Base-by-base conservation (phyloP, 371 early-diverging fungal genomes). In the Mucor velutinosus region DNA sequence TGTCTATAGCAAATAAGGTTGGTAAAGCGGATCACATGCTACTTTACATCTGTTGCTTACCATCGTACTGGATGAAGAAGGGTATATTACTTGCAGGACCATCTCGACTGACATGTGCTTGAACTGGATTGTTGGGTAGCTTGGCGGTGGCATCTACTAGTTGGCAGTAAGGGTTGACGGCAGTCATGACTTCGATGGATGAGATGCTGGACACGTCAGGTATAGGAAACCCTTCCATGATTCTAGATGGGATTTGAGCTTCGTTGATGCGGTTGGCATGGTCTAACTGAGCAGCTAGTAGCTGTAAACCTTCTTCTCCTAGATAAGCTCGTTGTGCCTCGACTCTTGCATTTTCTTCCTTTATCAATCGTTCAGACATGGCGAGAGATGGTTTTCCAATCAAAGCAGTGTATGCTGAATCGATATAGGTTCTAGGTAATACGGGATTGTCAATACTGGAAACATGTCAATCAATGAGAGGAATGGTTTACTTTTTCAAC, bases 31-130 rank as follows among this genome's bases (percentile, higher is more conserved):
- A 59, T 59, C 1, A n/a, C 32, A 8, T 2, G 41, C 47, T 23
- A 35, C 8, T 25, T 23, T 33, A 11, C 8, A 11, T 0, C 23
- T 17, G 43, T 30, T 53, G 68, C 76, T 62, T 81, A 85, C 86
- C 83, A 33, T 85, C 84, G 63, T 74, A 84, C 65, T 87, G 85
- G 17, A 86, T 78, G 66, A 79, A 84, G 62, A 76, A 85, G 7
- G 87, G 85, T 53, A 71, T 60, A 58, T 66, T 55, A 4, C 58
- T 49, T 19, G 27, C 7, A 45, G 49, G 23, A 19, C 70, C 58
- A 47, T 84, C 84, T 14, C 65, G 67, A 56, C 78, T 77, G 39
- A 86, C 63, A 53, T 87, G 75, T 32, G 63, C 64, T 65, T 86
- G 86, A 27, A 86, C 69, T 27, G 47, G 60, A 41, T 82, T 86